phyloP scores from a whole-genome alignment of 2,329 filamentous ascomycete genomes.

The Penicillium sp. region DNA sequence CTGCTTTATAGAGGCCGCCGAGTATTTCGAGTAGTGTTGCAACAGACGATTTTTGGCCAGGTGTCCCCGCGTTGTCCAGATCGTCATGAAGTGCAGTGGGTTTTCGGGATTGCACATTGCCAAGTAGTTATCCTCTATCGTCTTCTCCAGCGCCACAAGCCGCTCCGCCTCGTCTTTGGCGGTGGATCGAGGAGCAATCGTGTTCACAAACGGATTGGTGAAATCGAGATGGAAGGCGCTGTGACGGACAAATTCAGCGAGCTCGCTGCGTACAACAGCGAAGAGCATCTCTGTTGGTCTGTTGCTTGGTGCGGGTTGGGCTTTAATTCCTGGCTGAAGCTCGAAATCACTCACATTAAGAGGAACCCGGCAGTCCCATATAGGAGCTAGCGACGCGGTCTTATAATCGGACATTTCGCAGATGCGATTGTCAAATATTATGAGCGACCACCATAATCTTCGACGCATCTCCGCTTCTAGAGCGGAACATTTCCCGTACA shows the following conservation, averaged over 20 bases:
- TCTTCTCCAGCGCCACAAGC: not conserved
- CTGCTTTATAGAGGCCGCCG: not conserved
- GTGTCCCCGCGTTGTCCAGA: not conserved
- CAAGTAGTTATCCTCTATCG: not conserved
- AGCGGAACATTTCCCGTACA: not conserved
- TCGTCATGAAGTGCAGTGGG: not conserved
- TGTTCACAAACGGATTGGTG: not conserved
- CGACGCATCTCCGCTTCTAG: not conserved
- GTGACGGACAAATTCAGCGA: not conserved
- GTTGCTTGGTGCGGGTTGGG: not conserved
- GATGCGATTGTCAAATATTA: not conserved
- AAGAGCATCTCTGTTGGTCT: not conserved
- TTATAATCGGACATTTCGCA: not conserved
- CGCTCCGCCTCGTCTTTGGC: not conserved
- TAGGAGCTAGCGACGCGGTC: not conserved
- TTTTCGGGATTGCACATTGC: not conserved
- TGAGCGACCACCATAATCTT: not conserved
- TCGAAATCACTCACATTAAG: not conserved
- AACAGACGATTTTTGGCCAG: not conserved
- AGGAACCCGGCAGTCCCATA: not conserved
- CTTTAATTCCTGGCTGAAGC: not conserved
- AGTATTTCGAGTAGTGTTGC: not conserved
- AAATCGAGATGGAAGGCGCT: not conserved
- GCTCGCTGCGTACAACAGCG: not conserved
- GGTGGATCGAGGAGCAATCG: not conserved